A percentile compares a stretch with the other conserved stretches of the same genome.
phyloP scores from a whole-genome alignment of 1,284 basidiomycete genomes.

The Hypsizygus ulmarius region DNA sequence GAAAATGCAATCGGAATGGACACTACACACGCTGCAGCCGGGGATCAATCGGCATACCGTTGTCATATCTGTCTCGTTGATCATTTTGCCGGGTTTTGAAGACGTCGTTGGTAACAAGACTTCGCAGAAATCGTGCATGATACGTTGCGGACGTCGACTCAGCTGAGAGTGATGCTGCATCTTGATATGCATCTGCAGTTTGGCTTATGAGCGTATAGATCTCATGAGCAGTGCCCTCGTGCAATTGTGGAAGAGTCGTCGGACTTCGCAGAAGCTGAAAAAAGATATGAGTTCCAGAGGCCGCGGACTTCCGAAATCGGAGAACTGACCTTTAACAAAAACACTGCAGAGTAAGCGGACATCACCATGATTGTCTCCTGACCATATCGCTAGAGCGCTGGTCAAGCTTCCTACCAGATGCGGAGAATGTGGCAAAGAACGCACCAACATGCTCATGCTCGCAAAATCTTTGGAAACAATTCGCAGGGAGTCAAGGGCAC shows the following conservation, averaged over 20 bases:
- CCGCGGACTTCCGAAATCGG: conserved; percentile 9
- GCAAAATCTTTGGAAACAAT: conserved; percentile 73
- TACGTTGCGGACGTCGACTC: conserved; percentile 60
- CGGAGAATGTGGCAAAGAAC: conserved; percentile 25
- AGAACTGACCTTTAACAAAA: conserved; percentile 61
- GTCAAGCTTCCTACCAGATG: background rate
- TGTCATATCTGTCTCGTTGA: conserved; percentile 36
- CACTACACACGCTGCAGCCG: conserved; percentile 44
- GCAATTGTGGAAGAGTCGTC: conserved; percentile 51
- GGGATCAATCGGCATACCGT: conserved; percentile 46
- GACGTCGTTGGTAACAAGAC: conserved; percentile 62
- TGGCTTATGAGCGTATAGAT: conserved; percentile 62
- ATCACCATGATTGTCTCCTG: conserved; percentile 81
- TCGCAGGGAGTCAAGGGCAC: conserved; percentile 64
- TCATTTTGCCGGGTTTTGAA: conserved; percentile 48
- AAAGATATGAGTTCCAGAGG: conserved; percentile 10
- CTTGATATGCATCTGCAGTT: conserved; percentile 72
- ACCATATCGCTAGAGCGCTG: conserved; percentile 59
- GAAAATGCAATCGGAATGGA: conserved; percentile 10
- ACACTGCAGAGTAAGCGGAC: conserved; percentile 80
- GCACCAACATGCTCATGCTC: conserved; percentile 69
- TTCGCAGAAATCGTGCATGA: conserved; percentile 74
- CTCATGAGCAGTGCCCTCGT: conserved; percentile 54
- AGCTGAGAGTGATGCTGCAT: conserved; percentile 59
- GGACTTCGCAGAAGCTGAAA: conserved; percentile 63